Evolutionary conservation across 352 stramenopile species (phyloP).

Genomic region (Phytophthora pini): DNA sequence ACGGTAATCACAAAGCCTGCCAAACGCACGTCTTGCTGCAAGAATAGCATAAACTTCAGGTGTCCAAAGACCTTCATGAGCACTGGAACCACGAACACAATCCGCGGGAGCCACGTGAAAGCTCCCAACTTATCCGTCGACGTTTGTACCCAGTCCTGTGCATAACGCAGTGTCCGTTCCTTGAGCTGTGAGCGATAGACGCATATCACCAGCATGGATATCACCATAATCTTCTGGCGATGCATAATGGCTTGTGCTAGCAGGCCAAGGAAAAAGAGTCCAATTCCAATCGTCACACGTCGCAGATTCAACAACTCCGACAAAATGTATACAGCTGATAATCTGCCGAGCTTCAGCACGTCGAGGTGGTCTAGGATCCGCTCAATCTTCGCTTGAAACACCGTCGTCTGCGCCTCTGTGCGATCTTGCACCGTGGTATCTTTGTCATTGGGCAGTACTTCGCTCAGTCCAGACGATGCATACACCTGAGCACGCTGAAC

Average conservation of each 20-base stretch:
- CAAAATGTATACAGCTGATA: slow-evolving; percentile 59
- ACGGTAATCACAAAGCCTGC: slow-evolving; percentile 44
- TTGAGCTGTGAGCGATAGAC: slow-evolving; percentile 70
- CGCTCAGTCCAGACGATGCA: slow-evolving; percentile 21
- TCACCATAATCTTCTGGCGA: slow-evolving; percentile 76
- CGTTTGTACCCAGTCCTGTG: slow-evolving; percentile 57
- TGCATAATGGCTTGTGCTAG: slow-evolving; percentile 63
- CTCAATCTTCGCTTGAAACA: slow-evolving; percentile 69
- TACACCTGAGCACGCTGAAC: slow-evolving; percentile 30
- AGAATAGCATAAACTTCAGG: slow-evolving; percentile 77
- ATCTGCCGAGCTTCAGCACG: slow-evolving; percentile 53
- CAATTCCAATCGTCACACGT: slow-evolving; percentile 50
- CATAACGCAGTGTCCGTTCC: slow-evolving; percentile 33
- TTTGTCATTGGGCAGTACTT: slow-evolving; percentile 7
- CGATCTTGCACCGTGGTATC: slow-evolving; percentile 15
- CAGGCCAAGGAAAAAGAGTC: slow-evolving; percentile 57
- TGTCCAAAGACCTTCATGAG: slow-evolving; percentile 76
- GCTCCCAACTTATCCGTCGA: slow-evolving; percentile 73
- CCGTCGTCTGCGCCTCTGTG: slow-evolving; percentile 18
- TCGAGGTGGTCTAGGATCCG: slow-evolving; percentile 64
- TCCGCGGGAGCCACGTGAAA: slow-evolving; percentile 59
- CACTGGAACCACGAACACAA: slow-evolving; percentile 62
- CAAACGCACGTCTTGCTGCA: slow-evolving; percentile 61
- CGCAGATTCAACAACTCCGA: slow-evolving; percentile 63
- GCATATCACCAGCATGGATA: slow-evolving; percentile 72